phyloP scores from a whole-genome alignment of 2,329 filamentous ascomycete species.

The Blastomyces emzantsi region DNA sequence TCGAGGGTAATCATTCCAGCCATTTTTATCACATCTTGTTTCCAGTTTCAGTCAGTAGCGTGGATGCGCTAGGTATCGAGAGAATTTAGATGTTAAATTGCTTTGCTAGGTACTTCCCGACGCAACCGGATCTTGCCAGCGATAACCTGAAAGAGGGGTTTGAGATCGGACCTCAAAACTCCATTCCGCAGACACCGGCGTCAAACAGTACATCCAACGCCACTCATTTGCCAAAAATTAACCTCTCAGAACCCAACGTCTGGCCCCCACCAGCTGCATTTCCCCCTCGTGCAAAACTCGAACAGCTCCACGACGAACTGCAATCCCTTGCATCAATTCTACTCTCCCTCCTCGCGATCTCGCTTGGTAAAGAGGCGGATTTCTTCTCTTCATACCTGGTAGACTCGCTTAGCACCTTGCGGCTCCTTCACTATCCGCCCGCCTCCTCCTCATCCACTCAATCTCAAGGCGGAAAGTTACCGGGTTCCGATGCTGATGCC shows the following conservation, averaged over 20 bases:
- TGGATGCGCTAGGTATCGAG: neutral
- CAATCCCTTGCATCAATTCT: constrained; percentile 32
- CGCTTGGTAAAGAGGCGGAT: constrained; percentile 30
- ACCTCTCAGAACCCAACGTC: constrained; percentile 36
- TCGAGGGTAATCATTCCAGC: constrained; percentile 26
- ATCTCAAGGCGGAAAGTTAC: neutral
- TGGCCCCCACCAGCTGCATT: constrained; percentile 27
- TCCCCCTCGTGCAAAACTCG: constrained; percentile 23
- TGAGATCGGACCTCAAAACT: constrained; percentile 33
- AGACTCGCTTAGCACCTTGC: constrained; percentile 37
- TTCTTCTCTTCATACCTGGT: constrained; percentile 37
- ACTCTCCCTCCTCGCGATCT: constrained; percentile 33
- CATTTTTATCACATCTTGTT: neutral
- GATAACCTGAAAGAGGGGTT: constrained; percentile 43
- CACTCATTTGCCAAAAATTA: constrained; percentile 22
- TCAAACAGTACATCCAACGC: constrained; percentile 9
- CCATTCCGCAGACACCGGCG: neutral
- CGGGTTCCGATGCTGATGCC: neutral
- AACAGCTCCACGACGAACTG: constrained; percentile 34
- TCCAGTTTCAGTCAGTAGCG: neutral
- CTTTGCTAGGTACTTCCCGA: constrained; percentile 36
- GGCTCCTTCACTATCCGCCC: constrained; percentile 39
- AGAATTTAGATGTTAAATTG: neutral
- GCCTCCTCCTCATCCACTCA: constrained; percentile 6
- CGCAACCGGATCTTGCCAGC: constrained; percentile 29